A percentile compares a stretch with the other conserved stretches of the same genome.
Evolutionary conservation across 2,329 filamentous ascomycete species (phyloP).

Genomic region (Alternaria sp.): DNA sequence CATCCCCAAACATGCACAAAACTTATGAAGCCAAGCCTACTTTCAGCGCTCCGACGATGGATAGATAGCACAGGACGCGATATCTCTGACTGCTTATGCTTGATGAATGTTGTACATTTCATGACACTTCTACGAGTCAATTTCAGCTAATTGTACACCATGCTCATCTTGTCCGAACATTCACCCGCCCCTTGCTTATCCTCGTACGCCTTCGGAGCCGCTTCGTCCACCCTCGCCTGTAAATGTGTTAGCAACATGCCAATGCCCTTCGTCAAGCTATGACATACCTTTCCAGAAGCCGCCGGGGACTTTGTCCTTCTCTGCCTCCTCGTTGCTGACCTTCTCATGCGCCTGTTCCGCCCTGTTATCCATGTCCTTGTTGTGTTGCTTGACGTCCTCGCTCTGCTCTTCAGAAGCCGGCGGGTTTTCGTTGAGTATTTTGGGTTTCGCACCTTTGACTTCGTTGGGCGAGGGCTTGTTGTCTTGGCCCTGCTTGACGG

Average conservation of each 20-base stretch:
- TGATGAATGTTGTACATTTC: neutral
- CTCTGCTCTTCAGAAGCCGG: slow-evolving; percentile 43
- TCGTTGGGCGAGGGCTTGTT: slow-evolving; percentile 18
- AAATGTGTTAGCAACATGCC: slow-evolving; percentile 11
- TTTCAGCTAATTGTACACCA: slow-evolving; percentile 8
- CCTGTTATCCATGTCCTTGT: slow-evolving; percentile 52
- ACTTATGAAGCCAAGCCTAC: slow-evolving; percentile 15
- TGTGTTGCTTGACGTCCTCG: slow-evolving; percentile 53
- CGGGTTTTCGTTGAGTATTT: slow-evolving; percentile 49
- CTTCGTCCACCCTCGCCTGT: slow-evolving; percentile 38
- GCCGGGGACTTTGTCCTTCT: slow-evolving; percentile 51
- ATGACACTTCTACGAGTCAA: neutral
- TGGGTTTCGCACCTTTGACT: slow-evolving; percentile 51
- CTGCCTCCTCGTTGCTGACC: slow-evolving; percentile 44
- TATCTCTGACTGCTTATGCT: neutral
- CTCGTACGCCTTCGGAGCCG: slow-evolving; percentile 14
- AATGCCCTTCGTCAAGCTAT: neutral
- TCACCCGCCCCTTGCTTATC: neutral
- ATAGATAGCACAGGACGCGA: neutral
- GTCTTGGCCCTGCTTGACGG: slow-evolving; percentile 13
- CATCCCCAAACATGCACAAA: slow-evolving; percentile 23
- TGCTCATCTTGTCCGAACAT: neutral
- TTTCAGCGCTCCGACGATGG: neutral
- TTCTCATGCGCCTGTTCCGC: slow-evolving; percentile 51
- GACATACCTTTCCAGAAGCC: slow-evolving; percentile 50